A percentile compares a stretch with the other conserved stretches of the same genome.
Evolutionary conservation across 2,329 filamentous ascomycete species (phyloP).

Genomic region (Calonectria hawksworthii): DNA sequence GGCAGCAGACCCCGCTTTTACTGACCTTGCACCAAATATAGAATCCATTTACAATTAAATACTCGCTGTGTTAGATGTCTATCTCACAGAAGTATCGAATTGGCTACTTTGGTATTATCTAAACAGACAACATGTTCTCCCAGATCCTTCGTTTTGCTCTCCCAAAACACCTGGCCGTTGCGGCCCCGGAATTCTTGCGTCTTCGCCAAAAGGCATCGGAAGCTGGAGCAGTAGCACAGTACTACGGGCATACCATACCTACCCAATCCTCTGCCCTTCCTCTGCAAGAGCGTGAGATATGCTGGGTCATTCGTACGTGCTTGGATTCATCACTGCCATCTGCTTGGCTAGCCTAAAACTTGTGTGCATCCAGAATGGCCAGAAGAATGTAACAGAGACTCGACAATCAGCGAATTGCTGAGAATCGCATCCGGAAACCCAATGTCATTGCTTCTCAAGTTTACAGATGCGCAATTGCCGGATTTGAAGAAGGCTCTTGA

Average conservation of each 20-base stretch:
- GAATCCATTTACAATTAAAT: not conserved
- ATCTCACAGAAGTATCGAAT: not conserved
- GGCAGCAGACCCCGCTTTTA: not conserved
- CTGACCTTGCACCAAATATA: not conserved
- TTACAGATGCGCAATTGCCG: not conserved
- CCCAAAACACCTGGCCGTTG: slow-evolving; percentile 19
- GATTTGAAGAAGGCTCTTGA: slow-evolving; percentile 28
- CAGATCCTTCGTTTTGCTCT: slow-evolving; percentile 38
- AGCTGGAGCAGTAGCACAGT: slow-evolving; percentile 32
- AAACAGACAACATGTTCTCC: slow-evolving; percentile 25
- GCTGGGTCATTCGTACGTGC: slow-evolving; percentile 36
- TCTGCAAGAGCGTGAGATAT: slow-evolving; percentile 34
- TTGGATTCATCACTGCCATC: too few species aligned
- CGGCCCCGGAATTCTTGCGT: slow-evolving; percentile 26
- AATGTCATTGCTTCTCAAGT: slow-evolving; percentile 4
- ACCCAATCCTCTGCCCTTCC: slow-evolving; percentile 14
- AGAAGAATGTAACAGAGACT: slow-evolving; percentile 2
- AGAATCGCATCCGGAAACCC: not conserved
- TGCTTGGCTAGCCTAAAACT: not conserved
- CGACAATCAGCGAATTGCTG: not conserved
- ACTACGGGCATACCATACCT: slow-evolving; percentile 34
- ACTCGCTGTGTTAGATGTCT: not conserved
- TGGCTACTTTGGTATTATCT: not conserved
- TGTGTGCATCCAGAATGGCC: slow-evolving; percentile 21
- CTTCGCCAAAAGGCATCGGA: slow-evolving; percentile 27